Conservation (phyloP, 2,329 filamentous ascomycete genomes). For the Rasamsonia emersonii region DNA sequence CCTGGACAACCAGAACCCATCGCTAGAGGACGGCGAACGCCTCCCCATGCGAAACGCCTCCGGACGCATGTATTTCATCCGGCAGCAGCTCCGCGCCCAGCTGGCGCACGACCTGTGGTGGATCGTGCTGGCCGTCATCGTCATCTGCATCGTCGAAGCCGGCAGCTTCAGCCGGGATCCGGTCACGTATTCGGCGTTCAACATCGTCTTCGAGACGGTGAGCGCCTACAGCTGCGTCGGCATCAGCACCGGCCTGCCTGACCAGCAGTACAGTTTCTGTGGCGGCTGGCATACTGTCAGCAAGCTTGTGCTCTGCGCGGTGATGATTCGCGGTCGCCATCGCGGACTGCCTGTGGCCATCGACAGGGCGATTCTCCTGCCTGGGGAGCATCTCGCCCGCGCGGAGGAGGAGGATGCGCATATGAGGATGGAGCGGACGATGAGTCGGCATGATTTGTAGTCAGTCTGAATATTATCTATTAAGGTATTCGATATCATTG, state of each 20-base stretch:
- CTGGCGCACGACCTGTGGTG: conserved; percentile 55
- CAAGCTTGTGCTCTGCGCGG: conserved; percentile 42
- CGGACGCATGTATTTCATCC: conserved; percentile 32
- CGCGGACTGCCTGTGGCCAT: conserved; percentile 43
- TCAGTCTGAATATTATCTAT: too few relatives aligned
- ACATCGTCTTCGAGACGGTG: conserved; percentile 30
- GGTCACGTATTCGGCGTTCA: conserved; percentile 41
- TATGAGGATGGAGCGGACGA: conserved; percentile 1
- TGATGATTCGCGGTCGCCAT: conserved; percentile 44
- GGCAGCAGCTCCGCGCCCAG: conserved; percentile 48
- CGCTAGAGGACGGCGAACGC: neutral
- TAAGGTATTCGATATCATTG: too few relatives aligned
- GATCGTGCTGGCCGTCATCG: conserved; percentile 46
- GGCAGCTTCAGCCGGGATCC: conserved; percentile 39
- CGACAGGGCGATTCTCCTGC: conserved; percentile 27
- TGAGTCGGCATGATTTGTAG: too few relatives aligned
- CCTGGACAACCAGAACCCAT: too few relatives aligned
- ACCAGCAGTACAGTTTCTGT: conserved; percentile 37
- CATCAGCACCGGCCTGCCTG: conserved; percentile 38
- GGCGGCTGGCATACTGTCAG: conserved; percentile 38
- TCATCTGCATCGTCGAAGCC: conserved; percentile 50
- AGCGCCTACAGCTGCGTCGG: conserved; percentile 30
- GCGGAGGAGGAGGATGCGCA: conserved; percentile 16
- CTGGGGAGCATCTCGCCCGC: conserved; percentile 17
- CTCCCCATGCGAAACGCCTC: neutral